phyloP scores from a whole-genome alignment of 2,329 filamentous ascomycete genomes.

The Phyllosticta ampelicida region DNA sequence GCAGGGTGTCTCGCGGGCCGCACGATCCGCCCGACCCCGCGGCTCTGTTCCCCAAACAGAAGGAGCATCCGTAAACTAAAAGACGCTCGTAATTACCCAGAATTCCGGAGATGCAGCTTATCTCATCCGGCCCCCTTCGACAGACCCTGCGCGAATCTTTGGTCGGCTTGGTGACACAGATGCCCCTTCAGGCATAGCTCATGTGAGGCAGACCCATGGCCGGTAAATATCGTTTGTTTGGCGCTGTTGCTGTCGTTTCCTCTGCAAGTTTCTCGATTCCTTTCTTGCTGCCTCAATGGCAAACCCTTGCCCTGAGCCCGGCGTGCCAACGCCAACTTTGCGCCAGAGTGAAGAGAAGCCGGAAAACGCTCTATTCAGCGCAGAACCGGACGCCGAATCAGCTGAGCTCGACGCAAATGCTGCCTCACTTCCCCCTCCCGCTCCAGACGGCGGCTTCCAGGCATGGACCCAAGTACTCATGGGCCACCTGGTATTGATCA shows the following conservation, averaged over 20 bases:
- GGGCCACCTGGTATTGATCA: constrained; percentile 11
- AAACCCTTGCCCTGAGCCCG: not conserved
- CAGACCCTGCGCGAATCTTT: not conserved
- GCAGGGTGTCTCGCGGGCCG: not conserved
- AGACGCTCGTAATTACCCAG: not conserved
- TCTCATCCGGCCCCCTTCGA: not conserved
- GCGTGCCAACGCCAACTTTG: not conserved
- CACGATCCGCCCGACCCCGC: not conserved
- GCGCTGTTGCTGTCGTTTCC: not conserved
- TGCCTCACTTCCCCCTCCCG: constrained; percentile 11
- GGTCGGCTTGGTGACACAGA: not conserved
- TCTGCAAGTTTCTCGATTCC: not conserved
- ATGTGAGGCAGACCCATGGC: not conserved
- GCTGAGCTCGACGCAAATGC: not conserved
- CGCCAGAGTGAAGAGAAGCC: not conserved
- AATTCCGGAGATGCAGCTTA: not conserved
- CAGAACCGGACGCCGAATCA: not conserved
- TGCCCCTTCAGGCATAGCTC: not conserved
- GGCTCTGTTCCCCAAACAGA: not conserved
- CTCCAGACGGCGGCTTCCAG: constrained; percentile 38
- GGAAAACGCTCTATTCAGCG: not conserved
- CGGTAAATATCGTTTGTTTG: not conserved
- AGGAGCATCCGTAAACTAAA: not conserved
- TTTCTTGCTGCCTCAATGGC: not conserved
- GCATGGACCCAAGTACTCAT: constrained; percentile 36